A percentile compares a stretch with the other conserved stretches of the same genome.
These are phyloP conservation scores for Polygonum maritimum DNA, from an alignment of 148 eudicot species.

Conservation along the genomic window DNA sequence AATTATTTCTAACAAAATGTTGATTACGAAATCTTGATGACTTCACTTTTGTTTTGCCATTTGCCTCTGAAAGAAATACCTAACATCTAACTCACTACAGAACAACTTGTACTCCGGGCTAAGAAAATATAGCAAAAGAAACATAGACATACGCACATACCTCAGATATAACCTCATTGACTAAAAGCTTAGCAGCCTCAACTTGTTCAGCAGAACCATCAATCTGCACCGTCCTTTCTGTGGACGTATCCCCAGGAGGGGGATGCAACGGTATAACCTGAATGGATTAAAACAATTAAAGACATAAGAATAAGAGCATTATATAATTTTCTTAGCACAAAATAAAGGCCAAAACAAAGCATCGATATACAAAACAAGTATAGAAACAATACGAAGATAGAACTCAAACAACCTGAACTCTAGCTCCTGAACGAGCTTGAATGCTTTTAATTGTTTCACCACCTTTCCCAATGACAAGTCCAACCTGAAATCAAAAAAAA, in stretches of 20 bases:
- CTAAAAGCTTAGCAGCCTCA: conserved; percentile 83
- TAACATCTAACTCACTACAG: background rate
- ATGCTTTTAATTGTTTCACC: conserved; percentile 94
- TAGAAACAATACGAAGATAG: background rate
- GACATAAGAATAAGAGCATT: background rate
- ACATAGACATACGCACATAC: conserved; percentile 39
- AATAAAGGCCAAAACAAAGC: background rate
- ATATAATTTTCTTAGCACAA: background rate
- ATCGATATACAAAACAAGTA: background rate
- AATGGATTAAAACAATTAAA: background rate
- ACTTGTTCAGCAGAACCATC: conserved; percentile 88
- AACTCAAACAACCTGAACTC: conserved; percentile 61
- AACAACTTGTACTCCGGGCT: background rate
- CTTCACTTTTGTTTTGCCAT: background rate
- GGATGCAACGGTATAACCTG: conserved; percentile 93
- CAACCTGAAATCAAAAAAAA: conserved; percentile 53
- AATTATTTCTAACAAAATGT: background rate
- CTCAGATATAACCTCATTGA: conserved; percentile 84
- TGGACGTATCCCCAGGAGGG: conserved; percentile 81
- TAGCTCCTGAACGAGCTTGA: conserved; percentile 79
- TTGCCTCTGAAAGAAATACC: background rate
- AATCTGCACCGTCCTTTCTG: conserved; percentile 86
- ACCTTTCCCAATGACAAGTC: conserved; percentile 92
- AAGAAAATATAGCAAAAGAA: background rate
- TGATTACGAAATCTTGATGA: background rate